phyloP scores from a whole-genome alignment of 768 basidiomycete genomes.

The Lentinula sp. region DNA sequence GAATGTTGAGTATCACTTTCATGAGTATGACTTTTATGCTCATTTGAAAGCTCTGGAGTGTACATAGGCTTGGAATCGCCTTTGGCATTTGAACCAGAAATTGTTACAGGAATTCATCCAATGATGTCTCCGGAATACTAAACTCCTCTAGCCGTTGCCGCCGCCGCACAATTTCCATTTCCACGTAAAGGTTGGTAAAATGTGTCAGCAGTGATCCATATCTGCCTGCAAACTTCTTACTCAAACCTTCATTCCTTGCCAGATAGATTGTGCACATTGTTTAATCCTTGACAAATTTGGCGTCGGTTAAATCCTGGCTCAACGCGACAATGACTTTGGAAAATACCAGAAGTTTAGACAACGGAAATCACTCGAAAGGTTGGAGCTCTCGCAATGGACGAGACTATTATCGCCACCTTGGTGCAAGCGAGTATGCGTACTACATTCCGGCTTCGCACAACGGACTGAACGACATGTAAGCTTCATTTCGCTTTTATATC shows the following conservation, averaged over 20 bases:
- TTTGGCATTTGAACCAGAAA: too few species aligned
- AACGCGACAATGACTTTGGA: background rate
- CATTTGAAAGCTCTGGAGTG: too few species aligned
- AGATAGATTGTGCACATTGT: background rate
- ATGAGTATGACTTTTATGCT: too few species aligned
- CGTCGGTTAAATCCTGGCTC: background rate
- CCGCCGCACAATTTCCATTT: too few species aligned
- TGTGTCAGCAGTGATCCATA: too few species aligned
- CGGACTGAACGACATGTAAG: conserved; percentile 29
- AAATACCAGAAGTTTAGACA: background rate
- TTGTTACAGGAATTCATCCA: too few species aligned
- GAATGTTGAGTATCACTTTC: too few species aligned
- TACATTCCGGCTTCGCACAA: conserved; percentile 20
- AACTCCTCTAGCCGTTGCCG: too few species aligned
- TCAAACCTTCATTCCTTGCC: too few species aligned
- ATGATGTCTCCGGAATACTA: too few species aligned
- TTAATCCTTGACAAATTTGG: background rate
- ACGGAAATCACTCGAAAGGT: background rate
- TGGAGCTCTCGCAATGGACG: conserved; percentile 1
- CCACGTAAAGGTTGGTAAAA: background rate
- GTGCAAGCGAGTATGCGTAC: conserved; percentile 25
- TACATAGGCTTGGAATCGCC: too few species aligned
- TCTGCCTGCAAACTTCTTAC: too few species aligned
- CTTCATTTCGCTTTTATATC: conserved; percentile 1
- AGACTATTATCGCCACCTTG: conserved; percentile 18